Evolutionary conservation across 768 basidiomycete genomes (phyloP), one percentile per base, ranked within the genome.

Genomic region (Suillus cothurnatus): DNA sequence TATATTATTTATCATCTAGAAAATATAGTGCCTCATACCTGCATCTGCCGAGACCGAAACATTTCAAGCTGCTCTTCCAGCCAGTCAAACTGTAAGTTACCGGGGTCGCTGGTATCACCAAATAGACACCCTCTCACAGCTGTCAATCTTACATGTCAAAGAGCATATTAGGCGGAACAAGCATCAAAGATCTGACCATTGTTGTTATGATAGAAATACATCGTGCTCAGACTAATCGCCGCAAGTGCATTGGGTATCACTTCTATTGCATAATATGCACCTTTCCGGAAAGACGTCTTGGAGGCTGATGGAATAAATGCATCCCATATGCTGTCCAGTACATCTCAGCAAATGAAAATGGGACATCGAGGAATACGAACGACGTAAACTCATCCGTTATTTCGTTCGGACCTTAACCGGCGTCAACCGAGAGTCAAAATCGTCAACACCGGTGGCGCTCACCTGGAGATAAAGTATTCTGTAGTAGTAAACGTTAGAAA

Each of bases 171-270:
- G 49, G 64, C 47, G 21, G 53, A 50, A 61, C 58, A 59, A 26
- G 19, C 19, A 28, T 59, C 39, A 41, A 26, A 26, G 45, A 39
- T 68, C 81, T 64, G 61, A 90, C 93, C 90, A 80, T 92, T 92
- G 76, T 95, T 95, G 17, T 91, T 88, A 74, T 93, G 91, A 75
- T 91, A 96, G 79, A 93, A 95, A 78, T 93, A 96, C 79, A 96
- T 85, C 0, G 94, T 95, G 76, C 95, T 97, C 61, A 96, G 80
- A 69, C 90, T 91, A 72, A 97, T 88, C 58, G 89, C 91, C 14
- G 92, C 93, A 45, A 95, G 70, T 63, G 86, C 71, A 67, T 88
- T 82, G 0, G 92, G 90, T 36, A 96, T 86, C 49, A 96, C 90
- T 70, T 95, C 94, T 43, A 85, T 81, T 3, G 91, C 83, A 71